phyloP scores from a whole-genome alignment of 371 early-diverging fungal species.

The Dichotomocladium elegans region DNA sequence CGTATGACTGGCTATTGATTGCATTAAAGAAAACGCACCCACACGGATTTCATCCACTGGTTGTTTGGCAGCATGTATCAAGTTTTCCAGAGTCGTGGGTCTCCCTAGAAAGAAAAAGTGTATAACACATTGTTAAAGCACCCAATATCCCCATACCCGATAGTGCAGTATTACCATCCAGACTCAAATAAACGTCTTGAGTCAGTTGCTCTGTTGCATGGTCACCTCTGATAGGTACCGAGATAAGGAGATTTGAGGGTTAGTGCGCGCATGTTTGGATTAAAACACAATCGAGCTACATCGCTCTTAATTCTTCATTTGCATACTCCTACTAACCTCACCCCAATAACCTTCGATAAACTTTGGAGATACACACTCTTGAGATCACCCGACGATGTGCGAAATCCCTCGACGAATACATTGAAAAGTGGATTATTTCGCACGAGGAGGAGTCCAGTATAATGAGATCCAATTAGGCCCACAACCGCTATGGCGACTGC shows the following conservation, averaged over 20 bases:
- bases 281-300: too few species aligned
- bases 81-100: constrained; percentile 11
- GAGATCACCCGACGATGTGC: constrained; percentile 24
- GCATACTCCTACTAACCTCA: constrained; percentile 29
- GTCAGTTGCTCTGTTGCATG: constrained; percentile 29
- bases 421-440: constrained; percentile 7
- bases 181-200: constrained; percentile 13
- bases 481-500: constrained; percentile 27
- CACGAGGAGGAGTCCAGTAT: constrained; percentile 21
- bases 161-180: constrained; percentile 32
- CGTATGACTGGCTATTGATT: constrained; percentile 33
- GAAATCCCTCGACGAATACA: constrained; percentile 16
- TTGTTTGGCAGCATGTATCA: constrained; percentile 31
- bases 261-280: background rate
- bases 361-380: constrained; percentile 35
- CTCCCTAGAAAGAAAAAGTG: constrained; percentile 6
- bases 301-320: too few species aligned
- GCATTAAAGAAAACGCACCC: constrained; percentile 40
- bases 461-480: constrained; percentile 38
- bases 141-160: too few species aligned
- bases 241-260: too few species aligned
- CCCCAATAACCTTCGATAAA: constrained; percentile 37
- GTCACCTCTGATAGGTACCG: background rate
- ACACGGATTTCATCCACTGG: constrained; percentile 35
- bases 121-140: too few species aligned